Evolutionary conservation across 441 rosid species (phyloP).

Genomic region (Adansonia grandidieri): DNA sequence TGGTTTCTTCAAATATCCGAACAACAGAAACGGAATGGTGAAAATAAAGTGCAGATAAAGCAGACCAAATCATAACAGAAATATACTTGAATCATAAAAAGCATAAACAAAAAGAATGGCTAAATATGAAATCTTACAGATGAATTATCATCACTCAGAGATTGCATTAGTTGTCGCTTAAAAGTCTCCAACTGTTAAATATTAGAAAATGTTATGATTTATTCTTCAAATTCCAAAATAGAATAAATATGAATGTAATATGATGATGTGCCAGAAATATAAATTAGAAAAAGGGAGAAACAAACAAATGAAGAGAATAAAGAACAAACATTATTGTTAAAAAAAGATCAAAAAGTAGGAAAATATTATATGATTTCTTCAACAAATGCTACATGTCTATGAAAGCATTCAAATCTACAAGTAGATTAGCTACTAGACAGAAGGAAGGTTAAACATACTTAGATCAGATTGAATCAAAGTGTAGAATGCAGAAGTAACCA

Average conservation of each 20-base stretch:
- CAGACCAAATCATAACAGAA: not conserved
- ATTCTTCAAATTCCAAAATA: not conserved
- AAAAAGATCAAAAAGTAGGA: not conserved
- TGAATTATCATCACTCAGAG: slow-evolving; percentile 71
- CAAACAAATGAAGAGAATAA: not conserved
- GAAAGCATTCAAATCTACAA: slow-evolving; percentile 4
- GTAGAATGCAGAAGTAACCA: not conserved
- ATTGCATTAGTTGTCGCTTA: slow-evolving; percentile 91
- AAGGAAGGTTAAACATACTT: not conserved
- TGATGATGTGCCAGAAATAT: not conserved
- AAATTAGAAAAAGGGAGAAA: not conserved
- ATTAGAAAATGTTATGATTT: not conserved
- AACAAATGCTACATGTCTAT: not conserved
- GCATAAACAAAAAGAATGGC: slow-evolving; percentile 16
- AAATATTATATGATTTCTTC: slow-evolving; percentile 3
- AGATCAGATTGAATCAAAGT: not conserved
- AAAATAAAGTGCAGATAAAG: slow-evolving; percentile 1
- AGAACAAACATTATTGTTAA: not conserved
- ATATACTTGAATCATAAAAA: not conserved
- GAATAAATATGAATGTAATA: not conserved
- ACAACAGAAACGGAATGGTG: not conserved
- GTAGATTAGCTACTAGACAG: not conserved
- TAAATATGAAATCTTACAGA: slow-evolving; percentile 50
- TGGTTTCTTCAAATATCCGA: not conserved
- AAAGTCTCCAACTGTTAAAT: slow-evolving; percentile 73